Base-by-base conservation (phyloP, 495 filamentous ascomycete genomes). In the Chaetomium tenue region DNA sequence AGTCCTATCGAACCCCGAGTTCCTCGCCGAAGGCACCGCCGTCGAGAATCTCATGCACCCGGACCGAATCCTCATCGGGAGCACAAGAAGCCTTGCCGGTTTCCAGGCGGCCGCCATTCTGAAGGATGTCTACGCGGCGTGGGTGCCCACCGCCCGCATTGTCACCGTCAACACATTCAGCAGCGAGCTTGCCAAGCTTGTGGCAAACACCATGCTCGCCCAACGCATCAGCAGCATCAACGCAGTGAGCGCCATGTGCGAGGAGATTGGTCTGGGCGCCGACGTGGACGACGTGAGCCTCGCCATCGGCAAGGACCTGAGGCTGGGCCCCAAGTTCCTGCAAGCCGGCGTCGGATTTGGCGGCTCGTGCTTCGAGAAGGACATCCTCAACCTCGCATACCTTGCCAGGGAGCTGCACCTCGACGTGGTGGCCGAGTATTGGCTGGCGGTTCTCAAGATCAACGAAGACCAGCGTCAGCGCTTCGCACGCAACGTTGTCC, bases 161-260 rank as follows among this genome's bases (percentile, higher is more conserved):
- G 76, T 92, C 25, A 87, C 84, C 11, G 86, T 88, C 70, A 90
- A 92, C 70, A 75, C 88, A 0, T 93, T 89, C 85, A 92, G 90
- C 9, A 90, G 89, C 0, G 91, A 94, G 75, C 79, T 94, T 8
- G 79, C 89, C 7, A 94, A 93, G 74, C 80, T 94, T 4, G 89
- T 88, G 2, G 89, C 90, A 20, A 94, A 94, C 68, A 86, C 90
- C 6, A 86, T 94, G 81, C 78, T 94, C 20, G 91, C 91, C 1
- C 91, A 94, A 71, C 83, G 91, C 26, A 91, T 94, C 68, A 91
- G 88, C 75, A 91, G 87, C 74, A 88, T 92, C 70, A 94, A 95
- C 74, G 86, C 89, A 11, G 84, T 93, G 57, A 89, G 84, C 46
- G 88, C 89, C 16, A 89, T 92, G 62, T 94, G 91, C 72, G 91